Evolutionary conservation across 495 filamentous ascomycete species (phyloP).

Genomic region (Xylaria grammica): DNA sequence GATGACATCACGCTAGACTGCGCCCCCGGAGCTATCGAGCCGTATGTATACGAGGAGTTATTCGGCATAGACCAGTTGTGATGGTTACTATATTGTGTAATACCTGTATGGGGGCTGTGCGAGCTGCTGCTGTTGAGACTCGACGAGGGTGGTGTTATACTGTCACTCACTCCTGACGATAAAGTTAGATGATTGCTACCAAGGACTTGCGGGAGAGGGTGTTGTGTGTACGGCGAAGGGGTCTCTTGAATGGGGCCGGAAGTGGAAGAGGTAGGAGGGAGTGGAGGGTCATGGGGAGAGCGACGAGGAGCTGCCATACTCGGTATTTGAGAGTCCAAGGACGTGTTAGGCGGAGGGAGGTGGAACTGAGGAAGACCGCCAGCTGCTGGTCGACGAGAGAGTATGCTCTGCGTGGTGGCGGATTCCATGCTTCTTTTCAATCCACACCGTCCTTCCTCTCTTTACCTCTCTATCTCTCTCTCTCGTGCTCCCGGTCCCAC

Average conservation of each 20-base stretch:
- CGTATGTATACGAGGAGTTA: constrained; percentile 53
- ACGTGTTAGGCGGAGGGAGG: constrained; percentile 32
- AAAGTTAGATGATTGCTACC: constrained; percentile 51
- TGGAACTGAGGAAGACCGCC: constrained; percentile 38
- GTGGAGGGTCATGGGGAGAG: constrained; percentile 8
- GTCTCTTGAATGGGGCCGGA: constrained; percentile 10
- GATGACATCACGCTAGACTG: constrained; percentile 36
- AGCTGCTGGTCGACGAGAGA: constrained; percentile 38
- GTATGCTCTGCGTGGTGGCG: constrained; percentile 34
- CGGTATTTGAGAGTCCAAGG: constrained; percentile 33
- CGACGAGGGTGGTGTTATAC: constrained; percentile 64
- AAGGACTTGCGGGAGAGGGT: background rate
- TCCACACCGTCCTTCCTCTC: constrained; percentile 14
- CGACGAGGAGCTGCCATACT: constrained; percentile 32
- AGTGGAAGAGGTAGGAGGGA: constrained; percentile 3
- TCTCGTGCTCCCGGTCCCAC: constrained; percentile 7
- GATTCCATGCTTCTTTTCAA: constrained; percentile 35
- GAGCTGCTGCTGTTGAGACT: constrained; percentile 61
- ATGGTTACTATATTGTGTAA: constrained; percentile 52
- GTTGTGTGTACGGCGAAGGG: constrained; percentile 5
- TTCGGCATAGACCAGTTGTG: constrained; percentile 61
- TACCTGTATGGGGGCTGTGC: constrained; percentile 54
- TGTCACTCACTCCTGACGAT: constrained; percentile 56
- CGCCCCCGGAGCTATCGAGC: constrained; percentile 49
- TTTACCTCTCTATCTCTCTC: constrained; percentile 13